phyloP scores from a whole-genome alignment of 768 basidiomycete species.

The Boletus reticuloceps region DNA sequence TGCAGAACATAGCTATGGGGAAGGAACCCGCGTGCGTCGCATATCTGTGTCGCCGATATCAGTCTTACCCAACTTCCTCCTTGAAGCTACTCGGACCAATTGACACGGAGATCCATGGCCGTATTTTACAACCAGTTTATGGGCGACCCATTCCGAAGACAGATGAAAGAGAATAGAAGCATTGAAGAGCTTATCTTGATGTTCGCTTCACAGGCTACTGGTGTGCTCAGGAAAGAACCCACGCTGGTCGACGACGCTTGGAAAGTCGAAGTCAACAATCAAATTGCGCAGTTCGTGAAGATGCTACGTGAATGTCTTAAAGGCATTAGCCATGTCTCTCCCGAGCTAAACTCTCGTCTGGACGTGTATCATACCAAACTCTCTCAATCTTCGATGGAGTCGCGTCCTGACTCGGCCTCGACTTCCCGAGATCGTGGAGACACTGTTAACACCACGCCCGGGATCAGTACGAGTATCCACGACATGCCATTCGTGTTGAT shows the following conservation, averaged over 20 bases:
- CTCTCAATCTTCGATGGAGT: constrained; percentile 59
- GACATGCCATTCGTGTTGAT: constrained; percentile 79
- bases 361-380: constrained; percentile 84
- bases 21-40: constrained; percentile 79
- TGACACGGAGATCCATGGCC: constrained; percentile 86
- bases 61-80: constrained; percentile 2
- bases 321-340: constrained; percentile 71
- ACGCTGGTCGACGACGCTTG: constrained; percentile 81
- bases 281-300: constrained; percentile 85
- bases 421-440: constrained; percentile 55
- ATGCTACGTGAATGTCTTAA: constrained; percentile 80
- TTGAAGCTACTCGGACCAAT: constrained; percentile 81
- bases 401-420: constrained; percentile 65
- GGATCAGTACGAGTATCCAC: constrained; percentile 44
- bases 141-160: constrained; percentile 78
- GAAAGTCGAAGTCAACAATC: constrained; percentile 91
- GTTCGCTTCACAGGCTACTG: constrained; percentile 90
- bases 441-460: constrained; percentile 39
- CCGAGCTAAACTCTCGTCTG: constrained; percentile 77
- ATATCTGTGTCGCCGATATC: neutral
- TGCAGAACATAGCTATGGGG: constrained; percentile 93
- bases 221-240: constrained; percentile 86
- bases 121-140: constrained; percentile 91
- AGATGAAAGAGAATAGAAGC: constrained; percentile 95
- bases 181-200: constrained; percentile 96